Evolutionary conservation across 495 filamentous ascomycete genomes (phyloP), one percentile per base, ranked within the genome.

Genomic region (Cetradonia linearis): DNA sequence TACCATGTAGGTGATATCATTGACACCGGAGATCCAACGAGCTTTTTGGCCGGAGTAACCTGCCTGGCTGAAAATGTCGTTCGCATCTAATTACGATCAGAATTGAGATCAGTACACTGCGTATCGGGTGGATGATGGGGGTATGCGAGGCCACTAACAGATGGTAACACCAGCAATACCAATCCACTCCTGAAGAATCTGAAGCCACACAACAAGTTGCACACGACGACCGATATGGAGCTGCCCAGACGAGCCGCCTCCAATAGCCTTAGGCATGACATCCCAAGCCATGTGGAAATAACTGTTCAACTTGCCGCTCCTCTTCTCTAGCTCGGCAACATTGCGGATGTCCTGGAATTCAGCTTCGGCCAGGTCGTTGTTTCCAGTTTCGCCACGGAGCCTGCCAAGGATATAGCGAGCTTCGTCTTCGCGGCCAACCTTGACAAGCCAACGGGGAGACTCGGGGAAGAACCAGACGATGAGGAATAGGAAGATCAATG

Each of bases 171-270:
- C 83, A 0, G 83, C 83, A 67, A 87, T 86, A 13, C 84, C 83
- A 63, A 83, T 76, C 83, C 83, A 87, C 66, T 86, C 83, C 64
- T 86, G 83, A 71, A 87, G 78, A 53, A 88, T 85, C 72, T 87
- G 82, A 7, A 87, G 69, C 83, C 83, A 87, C 36, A 87, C 76
- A 6, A 86, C 83, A 13, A 87, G 74, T 66, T 86, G 83, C 18
- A 86, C 83, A 8, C 85, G 77, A 7, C 84, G 75, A 7, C 77
- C 84, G 5, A 80, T 82, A 62, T 87, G 83, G 28, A 87, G 67
- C 27, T 83, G 79, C 0, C 83, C 82, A 0, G 77, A 79, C n/a
- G 50, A 54, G 30, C 50, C 50, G 31, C 50, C 50, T 47, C 78
- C 78, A 60, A 79, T 77, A 5, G 83, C 83, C 30, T 54, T 54